Percentiles rank a stretch among this genome's conserved stretches.
These are phyloP conservation scores for Wickerhamomyces queroliae DNA, from an alignment of 805 yeast genomes.

Conservation along the genomic window DNA sequence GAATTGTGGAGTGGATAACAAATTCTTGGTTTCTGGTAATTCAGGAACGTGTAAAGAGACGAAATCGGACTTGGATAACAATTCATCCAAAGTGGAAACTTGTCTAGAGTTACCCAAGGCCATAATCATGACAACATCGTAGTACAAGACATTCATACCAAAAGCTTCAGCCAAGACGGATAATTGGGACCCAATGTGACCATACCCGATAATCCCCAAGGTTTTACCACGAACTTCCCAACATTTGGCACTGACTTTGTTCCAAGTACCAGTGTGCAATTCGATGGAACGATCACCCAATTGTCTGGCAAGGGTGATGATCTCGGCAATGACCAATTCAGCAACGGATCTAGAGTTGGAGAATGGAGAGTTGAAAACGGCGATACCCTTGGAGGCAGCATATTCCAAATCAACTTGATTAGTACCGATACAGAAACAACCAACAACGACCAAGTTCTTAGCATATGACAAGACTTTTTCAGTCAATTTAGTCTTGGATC, in stretches of 20 bases:
- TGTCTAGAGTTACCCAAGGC: conserved; percentile 95
- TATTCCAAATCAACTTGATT: conserved; percentile 91
- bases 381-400: conserved; percentile 90
- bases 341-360: conserved; percentile 98
- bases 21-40: conserved; percentile 83
- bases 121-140: conserved; percentile 91
- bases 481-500: conserved; percentile 92
- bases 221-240: conserved; percentile 99
- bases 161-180: conserved; percentile 95
- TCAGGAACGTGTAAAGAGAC: conserved; percentile 94
- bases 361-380: conserved; percentile 97
- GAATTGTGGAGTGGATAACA: conserved; percentile 85
- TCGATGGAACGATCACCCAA: conserved; percentile 95
- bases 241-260: conserved; percentile 89
- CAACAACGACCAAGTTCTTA: conserved; percentile 81
- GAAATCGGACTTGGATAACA: conserved; percentile 78
- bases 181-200: conserved; percentile 96
- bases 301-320: conserved; percentile 92
- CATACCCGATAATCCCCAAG: conserved; percentile 94
- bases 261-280: conserved; percentile 96
- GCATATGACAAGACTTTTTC: conserved; percentile 78
- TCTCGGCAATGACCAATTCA: conserved; percentile 92
- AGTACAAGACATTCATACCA: conserved; percentile 95
- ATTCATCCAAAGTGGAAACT: conserved; percentile 77
- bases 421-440: conserved; percentile 99